Evolutionary conservation across 345 rosid genomes (phyloP), one percentile per base, ranked within the genome.

Genomic region (Trapa bicornis): DNA sequence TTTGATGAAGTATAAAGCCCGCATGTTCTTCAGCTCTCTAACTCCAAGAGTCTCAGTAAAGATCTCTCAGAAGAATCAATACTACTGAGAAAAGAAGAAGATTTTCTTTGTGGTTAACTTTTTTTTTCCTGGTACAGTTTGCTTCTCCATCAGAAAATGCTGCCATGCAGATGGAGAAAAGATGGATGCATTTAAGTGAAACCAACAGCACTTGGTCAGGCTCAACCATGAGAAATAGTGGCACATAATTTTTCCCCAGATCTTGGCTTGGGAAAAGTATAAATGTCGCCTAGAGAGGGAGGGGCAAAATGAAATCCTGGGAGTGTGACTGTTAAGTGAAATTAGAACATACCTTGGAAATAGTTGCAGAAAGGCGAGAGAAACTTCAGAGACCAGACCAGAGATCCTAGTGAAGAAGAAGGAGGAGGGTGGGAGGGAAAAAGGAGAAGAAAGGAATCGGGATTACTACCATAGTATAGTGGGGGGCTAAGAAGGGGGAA

Each of bases 101-200:
- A 50, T 41, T 41, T 3, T 41, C 7, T 41, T 41, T 41, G 6
- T 22, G 32, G 29, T n/a, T 2, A 22, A 1, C 29, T 4, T 9
- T n/a, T 1, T 1, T 37, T 32, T 57, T 57, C 37, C 32, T 57
- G 61, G 32, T 22, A 16, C 7, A 2, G 61, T 57, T 6, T 57
- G 61, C 36, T 16, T 10, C 11, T 16, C 10, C 35, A 22, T 57
- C 6, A 22, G 2, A n/a, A 1, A 41, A 58, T 58, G 63, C 66
- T 47, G 66, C 72, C 72, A 61, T 69, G 72, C 58, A 5, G 72
- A 47, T 37, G 67, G 37, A 9, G 37, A 15, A n/a, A 38, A 22
- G 14, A 37, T 29, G 4, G 57, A 52, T 45, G 52, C 60, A 54
- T n/a, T 29, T 35, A 54, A n/a, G 60, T 54, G 60, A 54, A 47